A percentile compares a stretch with the other conserved stretches of the same genome.
Conservation (phyloP, 2,329 filamentous ascomycete species). For the Verticillium nonalfalfae region DNA sequence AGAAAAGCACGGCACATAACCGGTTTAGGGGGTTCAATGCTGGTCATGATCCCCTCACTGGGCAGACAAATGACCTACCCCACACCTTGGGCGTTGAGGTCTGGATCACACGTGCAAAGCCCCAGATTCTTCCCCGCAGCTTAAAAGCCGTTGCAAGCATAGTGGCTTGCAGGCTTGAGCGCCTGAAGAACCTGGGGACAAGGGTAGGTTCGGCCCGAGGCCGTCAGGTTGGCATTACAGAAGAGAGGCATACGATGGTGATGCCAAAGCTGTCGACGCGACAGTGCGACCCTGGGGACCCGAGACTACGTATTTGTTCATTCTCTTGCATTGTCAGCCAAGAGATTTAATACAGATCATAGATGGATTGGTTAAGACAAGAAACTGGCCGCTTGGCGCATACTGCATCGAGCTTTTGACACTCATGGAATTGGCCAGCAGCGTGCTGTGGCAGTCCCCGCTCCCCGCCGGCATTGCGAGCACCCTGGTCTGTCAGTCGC, state of each 20-base stretch:
- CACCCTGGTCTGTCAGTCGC: neutral
- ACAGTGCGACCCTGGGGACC: neutral
- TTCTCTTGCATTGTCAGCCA: neutral
- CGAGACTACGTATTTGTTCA: neutral
- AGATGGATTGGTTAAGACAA: neutral
- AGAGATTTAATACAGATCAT: neutral
- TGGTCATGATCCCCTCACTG: neutral
- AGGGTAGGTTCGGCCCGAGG: neutral
- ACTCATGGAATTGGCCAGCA: neutral
- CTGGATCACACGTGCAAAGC: neutral
- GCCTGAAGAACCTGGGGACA: neutral
- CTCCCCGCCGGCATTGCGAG: neutral
- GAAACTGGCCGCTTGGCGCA: neutral
- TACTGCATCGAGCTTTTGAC: no score
- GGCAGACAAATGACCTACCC: neutral
- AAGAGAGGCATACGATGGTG: neutral
- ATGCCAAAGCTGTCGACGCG: neutral
- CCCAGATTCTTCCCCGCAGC: neutral
- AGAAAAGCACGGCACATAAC: neutral
- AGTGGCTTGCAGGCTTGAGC: neutral
- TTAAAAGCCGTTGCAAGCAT: neutral
- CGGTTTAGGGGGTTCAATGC: neutral
- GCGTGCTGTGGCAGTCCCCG: neutral
- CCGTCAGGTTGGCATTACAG: neutral
- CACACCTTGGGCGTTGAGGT: neutral